Percentiles rank a stretch among this genome's conserved stretches.
phyloP scores from a whole-genome alignment of 257 asterid species.

The Solanum chmielewskii region DNA sequence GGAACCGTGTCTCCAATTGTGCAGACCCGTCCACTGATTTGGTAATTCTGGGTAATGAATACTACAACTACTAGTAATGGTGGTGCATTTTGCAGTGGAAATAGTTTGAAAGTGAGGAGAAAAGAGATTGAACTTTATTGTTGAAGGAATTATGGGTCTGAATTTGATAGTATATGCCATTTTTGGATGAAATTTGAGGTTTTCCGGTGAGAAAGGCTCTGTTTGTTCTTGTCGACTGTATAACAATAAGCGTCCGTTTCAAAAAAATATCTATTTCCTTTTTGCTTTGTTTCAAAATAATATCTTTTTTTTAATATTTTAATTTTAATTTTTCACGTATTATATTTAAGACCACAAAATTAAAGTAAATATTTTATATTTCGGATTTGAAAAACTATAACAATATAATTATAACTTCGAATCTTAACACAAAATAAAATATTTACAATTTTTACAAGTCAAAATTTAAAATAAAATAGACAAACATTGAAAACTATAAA shows the following conservation, averaged over 20 bases:
- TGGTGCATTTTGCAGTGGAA: slow-evolving; percentile 1
- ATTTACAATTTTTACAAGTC: no score
- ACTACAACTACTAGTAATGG: slow-evolving; percentile 19
- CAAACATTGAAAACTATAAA: no score
- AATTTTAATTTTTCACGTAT: no score
- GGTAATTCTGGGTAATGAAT: slow-evolving; percentile 27
- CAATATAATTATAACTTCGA: no score
- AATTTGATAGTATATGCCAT: background rate
- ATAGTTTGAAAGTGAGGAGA: background rate
- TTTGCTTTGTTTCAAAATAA: rapidly evolving
- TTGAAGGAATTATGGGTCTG: background rate
- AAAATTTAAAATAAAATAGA: no score
- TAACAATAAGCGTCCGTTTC: background rate
- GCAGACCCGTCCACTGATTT: slow-evolving; percentile 73
- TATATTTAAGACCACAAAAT: no score
- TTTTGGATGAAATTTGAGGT: background rate
- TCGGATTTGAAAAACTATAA: no score
- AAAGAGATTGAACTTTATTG: slow-evolving; percentile 4
- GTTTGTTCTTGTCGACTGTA: background rate
- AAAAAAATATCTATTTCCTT: no score
- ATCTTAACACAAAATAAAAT: no score
- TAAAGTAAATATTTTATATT: no score
- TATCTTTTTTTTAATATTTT: no score
- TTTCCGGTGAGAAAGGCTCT: background rate
- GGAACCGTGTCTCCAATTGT: slow-evolving; percentile 58